Evolutionary conservation across 805 yeast species (phyloP).

Genomic region (Yarrowia sp.): DNA sequence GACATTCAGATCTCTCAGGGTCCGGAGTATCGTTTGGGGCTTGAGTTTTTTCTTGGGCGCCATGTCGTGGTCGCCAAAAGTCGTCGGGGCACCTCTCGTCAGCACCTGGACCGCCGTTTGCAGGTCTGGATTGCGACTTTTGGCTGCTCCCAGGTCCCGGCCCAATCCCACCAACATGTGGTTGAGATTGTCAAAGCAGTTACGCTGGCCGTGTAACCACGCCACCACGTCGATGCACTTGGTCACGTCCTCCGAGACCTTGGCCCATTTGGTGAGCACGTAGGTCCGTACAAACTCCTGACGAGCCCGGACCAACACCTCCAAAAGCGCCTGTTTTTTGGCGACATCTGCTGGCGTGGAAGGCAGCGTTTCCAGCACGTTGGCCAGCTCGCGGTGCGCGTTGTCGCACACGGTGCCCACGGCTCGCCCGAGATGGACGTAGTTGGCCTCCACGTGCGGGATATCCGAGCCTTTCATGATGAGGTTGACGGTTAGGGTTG

Average conservation of each 20-base stretch:
- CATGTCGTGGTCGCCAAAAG: conserved; percentile 47
- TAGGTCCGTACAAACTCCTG: conserved; percentile 82
- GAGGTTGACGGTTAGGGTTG: conserved; percentile 13
- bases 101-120: conserved; percentile 84
- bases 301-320: conserved; percentile 65
- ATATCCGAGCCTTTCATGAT: conserved; percentile 36
- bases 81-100: conserved; percentile 68
- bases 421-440: conserved; percentile 59
- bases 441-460: conserved; percentile 71
- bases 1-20: conserved; percentile 66
- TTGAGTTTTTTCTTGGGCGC: conserved; percentile 50
- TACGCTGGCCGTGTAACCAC: conserved; percentile 81
- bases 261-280: conserved; percentile 86
- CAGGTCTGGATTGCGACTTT: conserved; percentile 87
- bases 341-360: conserved; percentile 52
- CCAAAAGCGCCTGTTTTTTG: conserved; percentile 66
- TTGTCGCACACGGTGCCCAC: conserved; percentile 57
- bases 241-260: conserved; percentile 65
- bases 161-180: conserved; percentile 67
- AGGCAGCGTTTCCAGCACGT: conserved; percentile 58
- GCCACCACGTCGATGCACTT: conserved; percentile 79
- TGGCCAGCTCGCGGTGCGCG: conserved; percentile 60
- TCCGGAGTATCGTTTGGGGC: conserved; percentile 54
- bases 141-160: conserved; percentile 76
- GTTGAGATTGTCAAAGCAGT: conserved; percentile 58